Percentiles rank a stretch among this genome's conserved stretches.
These are phyloP conservation scores for Athelia sp. DNA, from an alignment of 1,284 basidiomycete genomes.

Conservation along the genomic window DNA sequence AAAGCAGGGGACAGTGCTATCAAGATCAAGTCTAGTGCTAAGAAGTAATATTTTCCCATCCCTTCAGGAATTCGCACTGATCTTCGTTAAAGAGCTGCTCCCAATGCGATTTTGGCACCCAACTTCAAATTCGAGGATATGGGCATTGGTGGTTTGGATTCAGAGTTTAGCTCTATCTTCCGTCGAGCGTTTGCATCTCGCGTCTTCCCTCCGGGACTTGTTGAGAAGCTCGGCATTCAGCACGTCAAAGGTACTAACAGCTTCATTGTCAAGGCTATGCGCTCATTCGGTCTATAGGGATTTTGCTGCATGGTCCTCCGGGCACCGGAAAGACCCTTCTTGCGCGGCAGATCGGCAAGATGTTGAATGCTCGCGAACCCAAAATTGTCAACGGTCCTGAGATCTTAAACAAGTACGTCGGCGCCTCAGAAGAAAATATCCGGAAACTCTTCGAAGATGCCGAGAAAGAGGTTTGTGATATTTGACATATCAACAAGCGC, in stretches of 20 bases:
- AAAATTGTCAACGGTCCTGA: conserved; percentile 99
- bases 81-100: conserved; percentile 59
- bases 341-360: conserved; percentile 98
- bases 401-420: conserved; percentile 96
- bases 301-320: conserved; percentile 93
- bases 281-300: conserved; percentile 46
- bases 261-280: not conserved
- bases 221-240: conserved; percentile 97
- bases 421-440: conserved; percentile 98
- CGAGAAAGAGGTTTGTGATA: conserved; percentile 79
- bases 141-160: conserved; percentile 98
- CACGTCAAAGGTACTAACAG: conserved; percentile 84
- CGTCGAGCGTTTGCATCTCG: conserved; percentile 97
- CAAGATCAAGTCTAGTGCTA: conserved; percentile 90
- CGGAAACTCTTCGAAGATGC: conserved; percentile 97
- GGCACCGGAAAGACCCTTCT: conserved; percentile 99
- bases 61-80: conserved; percentile 75
- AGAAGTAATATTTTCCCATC: conserved; percentile 54
- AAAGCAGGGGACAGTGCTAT: conserved; percentile 80
- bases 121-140: conserved; percentile 99
- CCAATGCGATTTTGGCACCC: conserved; percentile 94
- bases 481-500: not conserved
- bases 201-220: conserved; percentile 94
- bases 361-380: conserved; percentile 97
- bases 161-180: conserved; percentile 96